Evolutionary conservation across 768 basidiomycete genomes (phyloP).

Genomic region (Pisolithus orientalis): DNA sequence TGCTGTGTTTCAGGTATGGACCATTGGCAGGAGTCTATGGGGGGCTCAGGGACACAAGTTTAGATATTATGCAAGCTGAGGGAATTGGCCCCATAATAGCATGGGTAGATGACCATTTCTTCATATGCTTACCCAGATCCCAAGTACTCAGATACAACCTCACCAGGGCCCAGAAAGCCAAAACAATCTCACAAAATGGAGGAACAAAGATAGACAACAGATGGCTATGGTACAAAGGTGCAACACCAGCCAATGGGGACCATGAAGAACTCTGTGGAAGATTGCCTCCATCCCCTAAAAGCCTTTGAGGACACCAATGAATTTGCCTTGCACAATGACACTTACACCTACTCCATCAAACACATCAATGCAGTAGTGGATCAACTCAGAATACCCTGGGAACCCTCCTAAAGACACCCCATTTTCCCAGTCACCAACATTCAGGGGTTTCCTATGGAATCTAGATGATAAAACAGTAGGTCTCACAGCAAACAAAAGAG

Average conservation of each 20-base stretch:
- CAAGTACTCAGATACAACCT: not conserved
- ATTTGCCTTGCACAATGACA: not conserved
- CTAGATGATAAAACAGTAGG: not conserved
- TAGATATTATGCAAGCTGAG: no score
- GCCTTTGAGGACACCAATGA: not conserved
- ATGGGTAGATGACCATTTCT: not conserved
- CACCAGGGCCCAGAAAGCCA: not conserved
- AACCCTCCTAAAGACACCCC: not conserved
- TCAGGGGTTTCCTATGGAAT: not conserved
- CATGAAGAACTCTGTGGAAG: slow-evolving; percentile 30
- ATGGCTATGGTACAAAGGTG: not conserved
- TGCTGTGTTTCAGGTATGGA: not conserved
- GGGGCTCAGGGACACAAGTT: no score
- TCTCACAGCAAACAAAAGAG: no score
- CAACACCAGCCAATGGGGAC: not conserved
- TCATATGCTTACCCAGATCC: not conserved
- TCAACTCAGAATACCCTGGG: no score
- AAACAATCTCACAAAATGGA: not conserved
- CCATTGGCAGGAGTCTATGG: no score
- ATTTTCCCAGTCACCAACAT: not conserved
- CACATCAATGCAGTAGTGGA: no score
- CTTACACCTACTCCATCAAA: no score
- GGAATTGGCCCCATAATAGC: no score
- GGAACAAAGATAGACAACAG: not conserved
- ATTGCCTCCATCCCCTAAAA: slow-evolving; percentile 13